Evolutionary conservation across 257 asterid species (phyloP), one percentile per base, ranked within the genome.

Genomic region (Schizonepeta tenuifolia): DNA sequence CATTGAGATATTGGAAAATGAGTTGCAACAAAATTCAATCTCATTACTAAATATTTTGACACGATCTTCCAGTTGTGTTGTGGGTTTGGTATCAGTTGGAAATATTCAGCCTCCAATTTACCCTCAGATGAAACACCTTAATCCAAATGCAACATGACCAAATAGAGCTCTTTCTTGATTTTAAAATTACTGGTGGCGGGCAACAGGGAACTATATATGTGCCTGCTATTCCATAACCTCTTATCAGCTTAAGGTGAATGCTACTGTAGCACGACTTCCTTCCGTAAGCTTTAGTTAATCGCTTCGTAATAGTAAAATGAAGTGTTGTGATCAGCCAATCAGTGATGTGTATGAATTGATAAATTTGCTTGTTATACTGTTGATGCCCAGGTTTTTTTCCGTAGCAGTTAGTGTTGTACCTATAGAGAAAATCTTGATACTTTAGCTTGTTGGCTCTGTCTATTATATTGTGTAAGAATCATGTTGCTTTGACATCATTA

Each of bases 21-120:
- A 20, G 54, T 41, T 12, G 28, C 64, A 3, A 33, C 65, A 60
- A 61, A 24, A 24, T 65, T 65, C 70, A 36, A 35, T 18, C 56
- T 46, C 40, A 31, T 28, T 35, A 13, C 64, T 35, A 12, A 33
- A 63, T 46, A 22, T 59, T 31, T 65, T 38, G 50, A 54, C 55
- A 40, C 24, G 47, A 14, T 26, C 36, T 31, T 31, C 36, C 36
- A 31, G 5, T 31, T 31, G 7, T 31, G 36, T 31, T 31, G 7
- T 5, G 36, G 36, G 36, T 5, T 31, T 31, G 36, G 6, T 5
- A 31, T 31, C 7, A 31, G 36, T 31, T 4, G 36, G 36, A 31
- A 31, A 31, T 33, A 26, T 24, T n/a, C 13, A 62, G 13, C 54
- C 18, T 62, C 24, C 17, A 36, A 41, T 20, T 17, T 2, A 8